phyloP scores from a whole-genome alignment of 768 basidiomycete genomes.

The Basidioascus undulatus region DNA sequence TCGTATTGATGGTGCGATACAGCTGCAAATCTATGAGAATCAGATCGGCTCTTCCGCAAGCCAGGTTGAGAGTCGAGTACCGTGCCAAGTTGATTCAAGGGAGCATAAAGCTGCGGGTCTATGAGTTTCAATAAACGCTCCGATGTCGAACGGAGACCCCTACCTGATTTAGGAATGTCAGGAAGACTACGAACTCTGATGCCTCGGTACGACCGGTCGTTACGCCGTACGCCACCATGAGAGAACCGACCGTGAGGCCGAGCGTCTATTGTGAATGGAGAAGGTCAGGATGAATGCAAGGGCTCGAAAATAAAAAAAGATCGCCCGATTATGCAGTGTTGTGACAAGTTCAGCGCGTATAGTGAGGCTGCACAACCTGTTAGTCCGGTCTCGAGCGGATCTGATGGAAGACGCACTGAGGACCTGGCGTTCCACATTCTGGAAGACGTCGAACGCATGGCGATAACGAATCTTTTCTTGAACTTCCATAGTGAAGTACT shows the following conservation, averaged over 20 bases:
- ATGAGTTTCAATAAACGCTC: background rate
- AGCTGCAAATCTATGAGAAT: too few species aligned
- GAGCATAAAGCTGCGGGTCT: constrained; percentile 6
- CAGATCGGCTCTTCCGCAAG: too few species aligned
- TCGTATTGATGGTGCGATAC: too few species aligned
- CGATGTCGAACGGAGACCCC: background rate
- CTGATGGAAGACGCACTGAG: constrained; percentile 36
- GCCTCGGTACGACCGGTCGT: constrained; percentile 28
- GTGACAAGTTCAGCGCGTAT: constrained; percentile 49
- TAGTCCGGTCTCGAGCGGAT: background rate
- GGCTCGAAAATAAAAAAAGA: constrained; percentile 1
- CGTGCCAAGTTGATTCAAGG: constrained; percentile 4
- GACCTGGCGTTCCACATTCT: constrained; percentile 46
- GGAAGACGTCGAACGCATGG: constrained; percentile 48
- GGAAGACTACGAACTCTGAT: constrained; percentile 32
- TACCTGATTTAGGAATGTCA: background rate
- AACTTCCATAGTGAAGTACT: constrained; percentile 67
- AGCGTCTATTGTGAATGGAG: constrained; percentile 36
- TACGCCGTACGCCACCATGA: constrained; percentile 51
- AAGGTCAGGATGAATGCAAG: background rate
- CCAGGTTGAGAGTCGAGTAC: too few species aligned
- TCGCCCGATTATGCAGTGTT: constrained; percentile 58
- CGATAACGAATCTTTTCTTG: constrained; percentile 49
- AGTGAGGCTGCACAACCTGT: constrained; percentile 30
- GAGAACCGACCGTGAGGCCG: constrained; percentile 59